Conservation (phyloP, 352 stramenopile genomes). For the Thalassiosira exigua region DNA sequence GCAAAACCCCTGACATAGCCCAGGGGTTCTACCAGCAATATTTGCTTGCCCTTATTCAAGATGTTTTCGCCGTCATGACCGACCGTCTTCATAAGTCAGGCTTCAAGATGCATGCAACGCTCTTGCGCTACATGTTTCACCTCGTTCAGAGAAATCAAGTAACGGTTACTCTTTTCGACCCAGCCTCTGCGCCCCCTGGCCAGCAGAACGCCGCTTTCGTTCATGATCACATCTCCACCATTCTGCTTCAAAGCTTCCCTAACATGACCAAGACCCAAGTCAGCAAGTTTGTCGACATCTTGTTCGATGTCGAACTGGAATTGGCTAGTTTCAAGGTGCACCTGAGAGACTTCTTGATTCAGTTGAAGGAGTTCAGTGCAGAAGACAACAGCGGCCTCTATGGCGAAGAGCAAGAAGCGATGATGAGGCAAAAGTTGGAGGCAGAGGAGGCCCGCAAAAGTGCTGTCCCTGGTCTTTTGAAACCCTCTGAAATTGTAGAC, state of each 20-base stretch:
- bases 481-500: conserved; percentile 84
- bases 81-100: conserved; percentile 98
- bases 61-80: conserved; percentile 97
- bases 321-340: conserved; percentile 98
- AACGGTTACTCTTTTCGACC: conserved; percentile 94
- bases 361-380: conserved; percentile 96
- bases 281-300: conserved; percentile 94
- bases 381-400: conserved; percentile 98
- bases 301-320: conserved; percentile 98
- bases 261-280: conserved; percentile 94
- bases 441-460: conserved; percentile 83
- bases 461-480: conserved; percentile 82
- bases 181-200: conserved; percentile 86
- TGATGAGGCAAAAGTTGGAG: conserved; percentile 87
- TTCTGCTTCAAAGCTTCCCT: conserved; percentile 96
- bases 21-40: conserved; percentile 98
- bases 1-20: conserved; percentile 92
- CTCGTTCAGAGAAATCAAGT: conserved; percentile 97
- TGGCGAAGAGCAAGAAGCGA: conserved; percentile 92
- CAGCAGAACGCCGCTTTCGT: conserved; percentile 90
- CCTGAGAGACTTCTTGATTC: conserved; percentile 98
- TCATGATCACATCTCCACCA: conserved; percentile 95
- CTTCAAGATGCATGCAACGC: conserved; percentile 97
- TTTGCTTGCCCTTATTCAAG: conserved; percentile 93
- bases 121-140: conserved; percentile 98